Base-by-base conservation (phyloP, 768 basidiomycete species). In the Suillus subaureus region DNA sequence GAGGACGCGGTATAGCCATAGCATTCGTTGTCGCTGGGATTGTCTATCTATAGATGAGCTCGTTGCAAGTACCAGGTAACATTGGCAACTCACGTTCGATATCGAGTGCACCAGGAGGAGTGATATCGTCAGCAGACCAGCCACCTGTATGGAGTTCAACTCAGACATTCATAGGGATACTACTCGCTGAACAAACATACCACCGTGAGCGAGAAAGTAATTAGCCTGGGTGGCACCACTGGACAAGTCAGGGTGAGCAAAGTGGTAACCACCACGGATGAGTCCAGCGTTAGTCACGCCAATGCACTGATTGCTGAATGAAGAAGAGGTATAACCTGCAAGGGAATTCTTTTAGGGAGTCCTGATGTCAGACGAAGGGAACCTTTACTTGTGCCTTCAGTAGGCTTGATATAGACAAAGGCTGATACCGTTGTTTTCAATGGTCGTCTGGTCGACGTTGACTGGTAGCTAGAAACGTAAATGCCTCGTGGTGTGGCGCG, bases 351-450 rank as follows among this genome's bases (percentile, higher is more conserved):
- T 67, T 61, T 33, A 45, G 47, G 21, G 2, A 6, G 39, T 55
- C 51, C 13, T 42, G 5, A 62, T 56, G 11, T 57, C 18, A 21
- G 13, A 40, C 0, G 62, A 61, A 43, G 6, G 26, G 39, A 63
- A 57, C 9, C 70, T 78, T 64, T 60, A 87, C 86, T 71, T n/a
- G 80, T 87, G 11, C 84, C 84, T 72, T 90, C 88, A 3, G 88
- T 90, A 11, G 88, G 89, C 72, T 89, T 90, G 82, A 90, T 89
- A 70, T 82, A 89, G 3, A 77, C 85, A 69, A 88, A 90, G 15
- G 3, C 77, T 64, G 39, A 88, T 72, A 4, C 85, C 88, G 66
- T 84, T 84, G 15, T 80, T 72, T 66, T 77, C 6, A 33, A 33
- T 6, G 33, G 33, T 33, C 33, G 33, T 33, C 33, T 6, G 5